A percentile compares a stretch with the other conserved stretches of the same genome.
phyloP scores from a whole-genome alignment of 768 basidiomycete species.

The Tylopilus sp. region DNA sequence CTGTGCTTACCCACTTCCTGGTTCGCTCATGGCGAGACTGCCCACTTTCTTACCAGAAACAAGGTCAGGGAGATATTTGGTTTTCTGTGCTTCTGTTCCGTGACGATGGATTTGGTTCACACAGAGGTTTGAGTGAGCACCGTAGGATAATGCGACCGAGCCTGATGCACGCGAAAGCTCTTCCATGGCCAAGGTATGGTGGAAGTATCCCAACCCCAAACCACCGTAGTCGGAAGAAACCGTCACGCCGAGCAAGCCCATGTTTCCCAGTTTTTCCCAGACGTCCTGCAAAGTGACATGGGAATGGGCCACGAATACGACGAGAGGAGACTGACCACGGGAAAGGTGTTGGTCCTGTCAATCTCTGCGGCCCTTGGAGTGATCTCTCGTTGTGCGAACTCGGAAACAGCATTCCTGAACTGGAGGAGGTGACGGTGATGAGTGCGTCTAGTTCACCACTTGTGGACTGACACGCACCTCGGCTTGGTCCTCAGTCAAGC shows the following conservation, averaged over 20 bases:
- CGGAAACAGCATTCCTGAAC: slow-evolving; percentile 77
- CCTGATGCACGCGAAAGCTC: slow-evolving; percentile 88
- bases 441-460: not conserved
- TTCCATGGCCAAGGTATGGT: slow-evolving; percentile 94
- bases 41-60: slow-evolving; percentile 82
- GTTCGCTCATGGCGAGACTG: slow-evolving; percentile 92
- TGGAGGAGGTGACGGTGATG: slow-evolving; percentile 27
- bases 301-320: not conserved
- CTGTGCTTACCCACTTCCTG: slow-evolving; percentile 59
- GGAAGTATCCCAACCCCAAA: slow-evolving; percentile 76
- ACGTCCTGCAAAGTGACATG: slow-evolving; percentile 53
- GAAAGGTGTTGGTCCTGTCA: slow-evolving; percentile 82
- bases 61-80: slow-evolving; percentile 75
- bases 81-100: slow-evolving; percentile 79
- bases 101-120: slow-evolving; percentile 83
- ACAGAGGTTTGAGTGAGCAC: slow-evolving; percentile 89
- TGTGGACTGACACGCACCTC: slow-evolving; percentile 52
- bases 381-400: slow-evolving; percentile 81
- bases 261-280: slow-evolving; percentile 85
- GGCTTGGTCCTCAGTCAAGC: slow-evolving; percentile 73
- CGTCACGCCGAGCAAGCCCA: slow-evolving; percentile 91
- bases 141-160: slow-evolving; percentile 89
- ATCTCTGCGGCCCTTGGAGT: slow-evolving; percentile 84
- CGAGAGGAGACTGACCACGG: slow-evolving; percentile 45
- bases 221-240: slow-evolving; percentile 81